Conservation (phyloP, 495 filamentous ascomycete genomes). For the Daldinia caldariorum region DNA sequence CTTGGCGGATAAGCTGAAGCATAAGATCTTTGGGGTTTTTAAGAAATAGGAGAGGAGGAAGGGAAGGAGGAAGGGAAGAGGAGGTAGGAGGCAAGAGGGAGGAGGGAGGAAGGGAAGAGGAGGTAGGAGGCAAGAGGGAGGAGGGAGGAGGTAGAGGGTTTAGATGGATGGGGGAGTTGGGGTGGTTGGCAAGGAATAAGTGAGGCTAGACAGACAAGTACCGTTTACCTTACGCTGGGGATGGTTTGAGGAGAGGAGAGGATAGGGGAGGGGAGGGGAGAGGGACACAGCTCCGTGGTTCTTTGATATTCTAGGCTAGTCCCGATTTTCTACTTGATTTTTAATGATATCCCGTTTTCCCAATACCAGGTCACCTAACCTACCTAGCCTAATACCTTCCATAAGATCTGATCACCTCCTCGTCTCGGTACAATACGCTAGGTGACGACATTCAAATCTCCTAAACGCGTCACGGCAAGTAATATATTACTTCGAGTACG, state of each 20-base stretch:
- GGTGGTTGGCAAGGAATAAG: not conserved
- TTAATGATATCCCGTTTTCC: conserved; percentile 30
- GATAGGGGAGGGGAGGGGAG: not conserved
- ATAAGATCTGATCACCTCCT: not conserved
- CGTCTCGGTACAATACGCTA: not conserved
- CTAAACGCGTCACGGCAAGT: not conserved
- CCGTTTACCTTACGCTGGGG: not conserved
- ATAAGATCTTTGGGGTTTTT: conserved; percentile 55
- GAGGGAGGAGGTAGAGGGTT: no score
- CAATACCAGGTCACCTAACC: not conserved
- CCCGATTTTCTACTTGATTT: conserved; percentile 29
- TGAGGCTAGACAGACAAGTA: no score
- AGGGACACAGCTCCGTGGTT: conserved; percentile 1
- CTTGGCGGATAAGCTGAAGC: conserved; percentile 60
- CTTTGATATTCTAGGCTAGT: conserved; percentile 30
- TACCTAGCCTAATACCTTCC: no score
- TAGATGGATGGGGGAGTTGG: not conserved
- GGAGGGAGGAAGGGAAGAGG: no score
- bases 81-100: no score
- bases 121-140: no score
- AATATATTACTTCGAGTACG: not conserved
- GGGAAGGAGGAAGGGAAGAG: no score
- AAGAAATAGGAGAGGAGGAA: conserved; percentile 48
- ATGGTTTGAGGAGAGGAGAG: not conserved
- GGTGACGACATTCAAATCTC: not conserved